Evolutionary conservation across 148 eudicot species (phyloP).

Genomic region (Chenopodium album): DNA sequence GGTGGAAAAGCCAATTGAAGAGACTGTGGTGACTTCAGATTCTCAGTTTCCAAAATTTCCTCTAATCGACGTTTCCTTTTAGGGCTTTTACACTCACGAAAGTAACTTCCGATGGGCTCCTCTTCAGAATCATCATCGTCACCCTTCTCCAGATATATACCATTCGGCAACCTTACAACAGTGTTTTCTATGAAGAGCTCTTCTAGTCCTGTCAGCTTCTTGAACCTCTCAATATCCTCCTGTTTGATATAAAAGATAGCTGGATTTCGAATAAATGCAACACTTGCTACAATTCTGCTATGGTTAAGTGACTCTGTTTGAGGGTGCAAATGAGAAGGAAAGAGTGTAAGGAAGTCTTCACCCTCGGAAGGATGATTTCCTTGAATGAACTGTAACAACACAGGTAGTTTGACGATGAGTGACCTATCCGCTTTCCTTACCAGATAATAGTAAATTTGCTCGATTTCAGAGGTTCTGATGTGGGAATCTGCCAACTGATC

Average conservation of each 20-base stretch:
- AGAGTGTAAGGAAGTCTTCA: constrained; percentile 57
- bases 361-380: constrained; percentile 48
- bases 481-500: constrained; percentile 56
- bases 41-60: constrained; percentile 17
- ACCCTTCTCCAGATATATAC: constrained; percentile 19
- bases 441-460: constrained; percentile 61
- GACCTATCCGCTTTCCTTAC: constrained; percentile 64
- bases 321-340: constrained; percentile 65
- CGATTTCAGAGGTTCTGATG: constrained; percentile 54
- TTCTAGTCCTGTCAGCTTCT: constrained; percentile 52
- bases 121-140: constrained; percentile 27
- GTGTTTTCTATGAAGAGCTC: constrained; percentile 43
- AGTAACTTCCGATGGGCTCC: constrained; percentile 24
- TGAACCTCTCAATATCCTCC: constrained; percentile 58
- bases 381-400: constrained; percentile 48
- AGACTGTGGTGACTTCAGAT: not conserved
- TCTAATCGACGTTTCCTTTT: constrained; percentile 22
- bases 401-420: constrained; percentile 45
- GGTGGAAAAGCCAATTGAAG: constrained; percentile 30
- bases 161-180: constrained; percentile 27
- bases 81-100: not conserved
- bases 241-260: constrained; percentile 39
- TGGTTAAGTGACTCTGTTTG: constrained; percentile 31
- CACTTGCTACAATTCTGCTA: constrained; percentile 39
- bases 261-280: constrained; percentile 56